Base-by-base conservation (phyloP, 2,329 filamentous ascomycete species). In the Orbilia javanica region DNA sequence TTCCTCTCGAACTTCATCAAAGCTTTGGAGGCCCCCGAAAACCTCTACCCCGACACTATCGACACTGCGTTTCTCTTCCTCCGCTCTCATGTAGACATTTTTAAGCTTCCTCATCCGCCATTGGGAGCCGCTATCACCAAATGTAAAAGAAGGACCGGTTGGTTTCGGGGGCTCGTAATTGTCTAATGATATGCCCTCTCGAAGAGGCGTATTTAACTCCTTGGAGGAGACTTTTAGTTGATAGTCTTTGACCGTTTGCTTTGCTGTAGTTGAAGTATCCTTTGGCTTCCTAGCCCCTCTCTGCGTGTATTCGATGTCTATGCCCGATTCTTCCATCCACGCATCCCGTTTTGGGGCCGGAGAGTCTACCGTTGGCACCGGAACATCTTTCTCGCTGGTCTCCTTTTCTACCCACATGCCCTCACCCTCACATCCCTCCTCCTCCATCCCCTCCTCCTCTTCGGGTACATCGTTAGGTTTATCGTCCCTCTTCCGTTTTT, bases 81-180 rank as follows among this genome's bases (percentile, higher is more conserved):
- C 88, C 0, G 94, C 93, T 67, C 91, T 88, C 27, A 89, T 88
- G 83, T 97, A 97, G 1, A 97, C 93, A 10, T 90, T 92, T 80
- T 92, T 94, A 34, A 99, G 88, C 84, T 94, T 97, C 4, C 92
- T 97, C 94, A 99, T 97, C 62, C 96, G 91, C 96, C 96, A 99
- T 81, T 93, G 89, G 13, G 94, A 95, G 0, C 96, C 95, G 5
- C 89, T 86, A 83, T 99, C 96, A 18, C 96, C 96, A 84, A 99
- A 96, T 0, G 86, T 92, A 83, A 98, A 99, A 73, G 89, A 87
- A 7, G 96, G 89, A 70, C 92, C 88, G 66, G 89, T 86, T 52
- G 89, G 85, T 0, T 87, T 86, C 1, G 88, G 86, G 5, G 88
- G 84, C 22, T 87, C 85, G 8, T 89, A 83, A 13, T 89, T 86